Percentiles rank a stretch among this genome's conserved stretches.
Conservation (phyloP, 148 eudicot species). For the Rhododendron molle region DNA sequence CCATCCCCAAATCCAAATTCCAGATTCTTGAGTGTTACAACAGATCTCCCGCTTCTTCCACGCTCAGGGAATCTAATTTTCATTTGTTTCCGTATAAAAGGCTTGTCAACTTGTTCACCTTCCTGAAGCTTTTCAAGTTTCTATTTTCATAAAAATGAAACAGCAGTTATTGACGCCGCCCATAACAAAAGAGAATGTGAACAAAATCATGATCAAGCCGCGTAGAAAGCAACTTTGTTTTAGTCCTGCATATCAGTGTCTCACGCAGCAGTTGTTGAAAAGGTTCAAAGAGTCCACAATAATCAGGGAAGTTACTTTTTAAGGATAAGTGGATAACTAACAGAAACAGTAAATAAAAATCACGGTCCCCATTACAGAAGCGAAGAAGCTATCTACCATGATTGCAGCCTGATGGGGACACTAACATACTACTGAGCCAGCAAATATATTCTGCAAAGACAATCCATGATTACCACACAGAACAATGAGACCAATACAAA, state of each 20-base stretch:
- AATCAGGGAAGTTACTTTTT: background rate
- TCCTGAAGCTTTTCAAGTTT: slow-evolving; percentile 92
- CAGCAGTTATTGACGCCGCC: background rate
- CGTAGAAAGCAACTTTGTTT: background rate
- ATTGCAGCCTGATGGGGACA: background rate
- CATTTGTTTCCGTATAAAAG: slow-evolving; percentile 92
- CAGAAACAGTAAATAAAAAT: background rate
- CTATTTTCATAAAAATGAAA: slow-evolving; percentile 29
- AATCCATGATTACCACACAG: background rate
- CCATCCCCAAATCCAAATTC: slow-evolving; percentile 69
- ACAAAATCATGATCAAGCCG: background rate
- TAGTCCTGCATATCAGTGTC: background rate
- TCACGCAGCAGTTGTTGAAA: background rate
- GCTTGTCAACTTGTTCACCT: slow-evolving; percentile 89
- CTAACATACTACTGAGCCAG: background rate
- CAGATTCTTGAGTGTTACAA: slow-evolving; percentile 58
- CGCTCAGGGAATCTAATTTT: slow-evolving; percentile 95
- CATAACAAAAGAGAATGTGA: background rate
- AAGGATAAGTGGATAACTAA: background rate
- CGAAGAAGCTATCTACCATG: background rate
- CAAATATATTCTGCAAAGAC: background rate
- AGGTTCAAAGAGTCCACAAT: background rate
- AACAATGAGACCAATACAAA: background rate
- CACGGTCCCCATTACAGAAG: background rate
- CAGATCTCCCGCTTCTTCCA: slow-evolving; percentile 85